phyloP scores from a whole-genome alignment of 345 rosid species.

The Salix koriyanagi region DNA sequence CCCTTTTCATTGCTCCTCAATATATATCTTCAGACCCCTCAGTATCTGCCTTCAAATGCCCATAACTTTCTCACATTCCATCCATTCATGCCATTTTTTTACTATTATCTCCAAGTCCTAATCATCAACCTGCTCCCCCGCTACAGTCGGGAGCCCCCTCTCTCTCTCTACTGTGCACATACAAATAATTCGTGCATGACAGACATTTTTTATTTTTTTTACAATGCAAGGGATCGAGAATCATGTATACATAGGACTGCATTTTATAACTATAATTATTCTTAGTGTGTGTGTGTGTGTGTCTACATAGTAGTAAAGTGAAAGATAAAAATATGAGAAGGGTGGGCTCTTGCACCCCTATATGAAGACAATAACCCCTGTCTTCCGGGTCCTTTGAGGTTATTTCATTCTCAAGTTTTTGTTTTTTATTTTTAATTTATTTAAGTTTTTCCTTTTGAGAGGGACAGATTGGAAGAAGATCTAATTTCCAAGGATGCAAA shows the following conservation, averaged over 20 bases:
- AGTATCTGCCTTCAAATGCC: slow-evolving; percentile 38
- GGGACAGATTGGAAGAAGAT: slow-evolving; percentile 30
- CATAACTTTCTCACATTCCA: slow-evolving; percentile 68
- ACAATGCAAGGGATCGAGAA: slow-evolving; percentile 1
- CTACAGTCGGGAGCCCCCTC: slow-evolving; percentile 30
- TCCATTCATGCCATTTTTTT: slow-evolving; percentile 22
- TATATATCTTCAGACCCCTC: slow-evolving; percentile 16
- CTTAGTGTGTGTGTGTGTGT: background rate
- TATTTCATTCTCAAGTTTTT: slow-evolving; percentile 3
- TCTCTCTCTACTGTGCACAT: slow-evolving; percentile 6
- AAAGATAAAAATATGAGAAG: slow-evolving; percentile 2
- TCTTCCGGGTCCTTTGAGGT: slow-evolving; percentile 32
- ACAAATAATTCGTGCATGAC: slow-evolving; percentile 40
- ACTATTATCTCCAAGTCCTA: slow-evolving; percentile 27
- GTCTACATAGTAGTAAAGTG: background rate
- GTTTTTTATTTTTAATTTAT: too few relatives aligned
- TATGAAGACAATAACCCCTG: slow-evolving; percentile 39
- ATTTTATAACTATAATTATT: background rate
- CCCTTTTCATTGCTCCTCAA: background rate
- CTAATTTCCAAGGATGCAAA: slow-evolving; percentile 14
- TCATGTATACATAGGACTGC: background rate
- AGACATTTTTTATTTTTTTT: slow-evolving; percentile 3
- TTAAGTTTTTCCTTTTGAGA: background rate
- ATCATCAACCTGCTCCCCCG: slow-evolving; percentile 54
- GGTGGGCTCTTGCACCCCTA: slow-evolving; percentile 35